Conservation (phyloP, 495 filamentous ascomycete species). For the Pyronema domesticum region DNA sequence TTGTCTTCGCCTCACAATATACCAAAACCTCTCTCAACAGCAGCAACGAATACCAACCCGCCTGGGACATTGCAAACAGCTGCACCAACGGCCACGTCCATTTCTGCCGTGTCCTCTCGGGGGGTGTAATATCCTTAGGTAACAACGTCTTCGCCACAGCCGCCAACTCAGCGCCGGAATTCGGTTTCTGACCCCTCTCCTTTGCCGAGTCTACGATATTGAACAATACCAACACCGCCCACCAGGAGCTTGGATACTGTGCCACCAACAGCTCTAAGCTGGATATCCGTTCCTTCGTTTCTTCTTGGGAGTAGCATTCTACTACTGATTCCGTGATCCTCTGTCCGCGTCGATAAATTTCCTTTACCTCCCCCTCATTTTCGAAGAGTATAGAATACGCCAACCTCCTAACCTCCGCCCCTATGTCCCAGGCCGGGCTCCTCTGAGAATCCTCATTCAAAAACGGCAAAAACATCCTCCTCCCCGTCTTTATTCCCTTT, state of each 20-base stretch:
- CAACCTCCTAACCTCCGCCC: constrained; percentile 2
- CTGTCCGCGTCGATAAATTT: constrained; percentile 13
- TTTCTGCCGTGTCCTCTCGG: not conserved
- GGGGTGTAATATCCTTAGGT: not conserved
- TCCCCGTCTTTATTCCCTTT: not conserved
- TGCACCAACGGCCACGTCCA: constrained; percentile 20
- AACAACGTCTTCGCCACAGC: not conserved
- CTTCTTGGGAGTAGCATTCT: not conserved
- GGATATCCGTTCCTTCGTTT: not conserved
- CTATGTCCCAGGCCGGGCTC: constrained; percentile 14
- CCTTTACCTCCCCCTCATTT: not conserved
- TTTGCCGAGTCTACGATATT: not conserved
- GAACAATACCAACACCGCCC: not conserved
- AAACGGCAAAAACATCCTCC: constrained; percentile 17
- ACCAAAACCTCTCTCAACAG: constrained; percentile 10
- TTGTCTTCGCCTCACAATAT: too few relatives aligned
- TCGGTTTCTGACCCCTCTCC: not conserved
- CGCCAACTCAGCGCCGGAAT: not conserved
- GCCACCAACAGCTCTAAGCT: not conserved
- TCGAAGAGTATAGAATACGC: constrained; percentile 15
- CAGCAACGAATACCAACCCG: constrained; percentile 19
- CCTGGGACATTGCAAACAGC: constrained; percentile 16
- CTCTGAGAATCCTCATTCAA: constrained; percentile 19
- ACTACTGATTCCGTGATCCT: constrained; percentile 6
- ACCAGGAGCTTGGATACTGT: not conserved